A percentile compares a stretch with the other conserved stretches of the same genome.
These are phyloP conservation scores for Madurella mycetomatis DNA, from an alignment of 2,329 filamentous ascomycete genomes.

Conservation along the genomic window DNA sequence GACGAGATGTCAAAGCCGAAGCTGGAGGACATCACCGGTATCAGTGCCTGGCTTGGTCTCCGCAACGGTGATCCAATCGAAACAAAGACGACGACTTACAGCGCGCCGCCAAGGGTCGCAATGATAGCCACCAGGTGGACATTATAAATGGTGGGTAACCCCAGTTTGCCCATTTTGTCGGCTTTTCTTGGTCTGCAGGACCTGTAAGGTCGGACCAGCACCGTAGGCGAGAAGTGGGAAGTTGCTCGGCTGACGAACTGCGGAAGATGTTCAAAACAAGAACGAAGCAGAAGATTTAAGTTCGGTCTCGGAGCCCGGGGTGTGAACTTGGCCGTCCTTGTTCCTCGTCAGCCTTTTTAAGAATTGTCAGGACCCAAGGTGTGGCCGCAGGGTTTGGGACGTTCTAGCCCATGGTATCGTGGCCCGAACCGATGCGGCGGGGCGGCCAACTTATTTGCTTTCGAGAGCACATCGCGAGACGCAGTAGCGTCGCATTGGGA, in stretches of 20 bases:
- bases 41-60: neutral
- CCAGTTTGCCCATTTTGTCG: slow-evolving; percentile 14
- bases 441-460: neutral
- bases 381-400: too few species aligned
- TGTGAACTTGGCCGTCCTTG: too few species aligned
- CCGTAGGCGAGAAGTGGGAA: neutral
- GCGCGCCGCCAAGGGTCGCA: slow-evolving; percentile 48
- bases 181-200: neutral
- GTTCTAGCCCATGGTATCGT: neutral
- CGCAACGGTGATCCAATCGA: neutral
- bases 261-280: too few species aligned
- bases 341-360: too few species aligned
- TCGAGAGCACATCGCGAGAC: neutral
- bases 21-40: neutral
- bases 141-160: slow-evolving; percentile 50
- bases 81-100: slow-evolving; percentile 28
- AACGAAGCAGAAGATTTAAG: too few species aligned
- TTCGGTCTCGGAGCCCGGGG: too few species aligned
- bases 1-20: slow-evolving; percentile 56
- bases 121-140: slow-evolving; percentile 49
- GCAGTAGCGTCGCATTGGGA: neutral
- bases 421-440: neutral
- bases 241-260: too few species aligned
- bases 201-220: neutral
- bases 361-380: too few species aligned